phyloP scores from a whole-genome alignment of 2,329 filamentous ascomycete species.

The Aspergillus aculeatinus region DNA sequence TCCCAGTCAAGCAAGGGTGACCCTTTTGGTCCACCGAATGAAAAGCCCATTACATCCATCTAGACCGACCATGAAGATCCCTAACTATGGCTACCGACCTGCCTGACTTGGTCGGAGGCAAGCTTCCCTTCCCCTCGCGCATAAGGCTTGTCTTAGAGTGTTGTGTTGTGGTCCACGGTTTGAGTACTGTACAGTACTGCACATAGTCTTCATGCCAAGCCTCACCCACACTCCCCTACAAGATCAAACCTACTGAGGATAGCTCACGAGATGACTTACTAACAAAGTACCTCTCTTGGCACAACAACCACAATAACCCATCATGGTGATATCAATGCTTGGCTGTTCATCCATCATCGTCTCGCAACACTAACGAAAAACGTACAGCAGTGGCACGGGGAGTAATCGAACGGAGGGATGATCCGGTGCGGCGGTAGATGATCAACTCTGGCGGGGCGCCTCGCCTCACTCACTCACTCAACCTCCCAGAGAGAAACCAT shows the following conservation, averaged over 20 bases:
- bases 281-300: background rate
- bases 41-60: background rate
- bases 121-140: slow-evolving; percentile 10
- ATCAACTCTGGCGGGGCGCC: background rate
- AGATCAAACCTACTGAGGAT: background rate
- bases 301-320: background rate
- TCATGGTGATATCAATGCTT: background rate
- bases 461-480: background rate
- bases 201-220: background rate
- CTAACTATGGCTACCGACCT: too few relatives aligned
- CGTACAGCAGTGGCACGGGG: too few relatives aligned
- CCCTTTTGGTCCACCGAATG: too few relatives aligned
- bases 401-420: background rate
- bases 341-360: background rate
- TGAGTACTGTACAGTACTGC: background rate
- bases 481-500: too few relatives aligned
- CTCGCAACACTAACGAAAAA: too few relatives aligned
- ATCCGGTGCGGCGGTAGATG: background rate
- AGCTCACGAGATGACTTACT: background rate
- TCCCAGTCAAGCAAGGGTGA: background rate
- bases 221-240: background rate
- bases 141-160: slow-evolving; percentile 10
- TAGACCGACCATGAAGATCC: too few relatives aligned
- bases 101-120: background rate
- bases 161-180: background rate